Base-by-base conservation (phyloP, 768 basidiomycete species). In the Boletus bicolor region DNA sequence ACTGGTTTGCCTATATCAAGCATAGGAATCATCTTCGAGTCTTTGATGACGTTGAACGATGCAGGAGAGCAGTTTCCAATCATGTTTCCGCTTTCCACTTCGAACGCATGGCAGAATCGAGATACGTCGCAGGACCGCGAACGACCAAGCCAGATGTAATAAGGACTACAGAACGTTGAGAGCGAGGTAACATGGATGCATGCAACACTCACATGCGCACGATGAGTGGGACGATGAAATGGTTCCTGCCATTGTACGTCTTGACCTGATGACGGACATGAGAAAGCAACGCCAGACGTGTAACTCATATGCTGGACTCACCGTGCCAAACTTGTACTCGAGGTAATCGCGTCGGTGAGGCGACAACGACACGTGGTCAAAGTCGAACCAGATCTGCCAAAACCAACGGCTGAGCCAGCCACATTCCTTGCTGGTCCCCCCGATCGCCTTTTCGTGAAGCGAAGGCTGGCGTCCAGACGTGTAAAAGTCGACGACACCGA, bases 271-370 rank as follows among this genome's bases (percentile, higher is more conserved):
- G 30, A 35, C 2, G 15, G 12, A 21, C 4, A 39, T 55, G 21
- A 59, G 51, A 21, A 41, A 10, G 3, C 12, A 0, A 17, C 12
- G 12, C 8, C 4, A 11, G 41, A 35, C 9, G 4, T 10, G 41
- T 15, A 11, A 49, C 32, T 15, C 52, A 50, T 61, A 14, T 14
- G 38, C 11, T 14, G 21, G 19, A 72, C 76, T 49, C 44, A 86
- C 82, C 28, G 88, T 89, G 39, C 87, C 87, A 70, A 89, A 89
- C 54, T 82, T 82, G 70, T 89, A 87, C 68, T 91, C 89, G 35
- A 91, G 77, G 68, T 90, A 91, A 50, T 85, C 82, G 19, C 86
- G 77, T 35, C 87, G 72, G 28, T 82, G 80, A 8, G 83, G 81
- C 24, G 78, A 77, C 9, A 82, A 68, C 15, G 77, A 80, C 36